These are phyloP conservation scores for Pseudogymnoascus sp. DNA, from an alignment of 2,329 filamentous ascomycete genomes.

Conservation along the genomic window DNA sequence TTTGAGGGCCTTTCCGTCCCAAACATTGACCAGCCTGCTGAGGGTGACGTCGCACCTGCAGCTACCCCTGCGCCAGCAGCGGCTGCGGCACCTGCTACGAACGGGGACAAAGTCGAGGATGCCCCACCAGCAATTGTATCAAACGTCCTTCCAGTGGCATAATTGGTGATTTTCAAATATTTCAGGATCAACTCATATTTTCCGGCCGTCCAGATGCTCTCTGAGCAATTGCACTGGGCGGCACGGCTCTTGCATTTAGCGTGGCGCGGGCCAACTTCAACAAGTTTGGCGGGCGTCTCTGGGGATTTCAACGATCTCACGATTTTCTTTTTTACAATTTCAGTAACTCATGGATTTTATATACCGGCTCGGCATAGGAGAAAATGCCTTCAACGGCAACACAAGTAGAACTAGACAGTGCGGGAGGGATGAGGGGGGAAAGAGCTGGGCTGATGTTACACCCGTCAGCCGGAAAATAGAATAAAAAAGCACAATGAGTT, in stretches of 20 bases:
- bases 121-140: conserved; percentile 11
- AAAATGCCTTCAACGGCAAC: conserved; percentile 12
- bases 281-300: conserved; percentile 25
- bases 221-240: conserved; percentile 16
- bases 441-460: neutral
- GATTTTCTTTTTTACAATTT: conserved; percentile 9
- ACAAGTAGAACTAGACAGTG: conserved; percentile 22
- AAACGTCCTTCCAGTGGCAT: conserved; percentile 11
- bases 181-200: conserved; percentile 2
- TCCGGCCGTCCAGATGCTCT: conserved; percentile 7
- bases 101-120: conserved; percentile 16
- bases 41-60: conserved; percentile 10
- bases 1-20: conserved; percentile 71
- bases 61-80: conserved; percentile 10
- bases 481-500: neutral
- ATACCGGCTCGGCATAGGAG: neutral
- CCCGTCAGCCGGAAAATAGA: neutral
- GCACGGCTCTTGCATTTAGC: conserved; percentile 24
- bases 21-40: conserved; percentile 45
- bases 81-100: conserved; percentile 4
- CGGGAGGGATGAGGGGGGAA: neutral
- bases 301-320: conserved; percentile 19
- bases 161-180: neutral
- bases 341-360: conserved; percentile 9
- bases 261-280: conserved; percentile 28